Percentiles rank a stretch among this genome's conserved stretches.
phyloP scores from a whole-genome alignment of 2,329 filamentous ascomycete species.

The Aspergillus quadricinctus region DNA sequence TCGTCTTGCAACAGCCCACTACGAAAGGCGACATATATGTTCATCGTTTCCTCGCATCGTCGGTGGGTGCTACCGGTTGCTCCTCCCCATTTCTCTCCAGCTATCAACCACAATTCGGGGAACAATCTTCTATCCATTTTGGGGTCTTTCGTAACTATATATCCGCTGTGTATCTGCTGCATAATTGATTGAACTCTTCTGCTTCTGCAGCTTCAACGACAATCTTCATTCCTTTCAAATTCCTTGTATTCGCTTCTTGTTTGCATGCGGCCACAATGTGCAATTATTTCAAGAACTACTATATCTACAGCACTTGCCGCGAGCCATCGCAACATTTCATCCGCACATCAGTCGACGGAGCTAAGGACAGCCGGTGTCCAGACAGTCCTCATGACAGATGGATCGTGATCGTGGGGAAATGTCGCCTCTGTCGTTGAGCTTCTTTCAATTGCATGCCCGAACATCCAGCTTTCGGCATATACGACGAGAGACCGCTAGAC shows the following conservation, averaged over 20 bases:
- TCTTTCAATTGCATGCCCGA: conserved; percentile 2
- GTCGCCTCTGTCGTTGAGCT: conserved; percentile 47
- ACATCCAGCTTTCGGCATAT: conserved; percentile 1
- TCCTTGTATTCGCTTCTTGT: conserved; percentile 3
- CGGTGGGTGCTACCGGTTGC: not conserved
- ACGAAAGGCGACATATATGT: conserved; percentile 12
- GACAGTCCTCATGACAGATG: conserved; percentile 68
- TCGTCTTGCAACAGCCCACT: conserved; percentile 13
- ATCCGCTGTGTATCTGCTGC: not conserved
- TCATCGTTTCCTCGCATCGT: conserved; percentile 5
- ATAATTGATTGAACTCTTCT: not conserved
- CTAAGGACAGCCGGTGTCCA: conserved; percentile 54
- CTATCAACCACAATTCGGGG: not conserved
- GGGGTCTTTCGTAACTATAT: not conserved
- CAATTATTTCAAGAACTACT: conserved; percentile 69
- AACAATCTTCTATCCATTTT: not conserved
- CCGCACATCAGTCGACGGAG: conserved; percentile 64
- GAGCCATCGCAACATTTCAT: conserved; percentile 69
- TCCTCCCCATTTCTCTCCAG: conserved; percentile 1
- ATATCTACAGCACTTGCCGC: conserved; percentile 67
- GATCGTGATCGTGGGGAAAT: conserved; percentile 64
- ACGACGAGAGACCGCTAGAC: not conserved
- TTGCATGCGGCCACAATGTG: conserved; percentile 41
- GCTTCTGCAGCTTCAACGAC: not conserved
- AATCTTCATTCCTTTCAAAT: not conserved